Percentiles rank a stretch among this genome's conserved stretches.
phyloP scores from a whole-genome alignment of 345 rosid genomes.

The Viola odorata region DNA sequence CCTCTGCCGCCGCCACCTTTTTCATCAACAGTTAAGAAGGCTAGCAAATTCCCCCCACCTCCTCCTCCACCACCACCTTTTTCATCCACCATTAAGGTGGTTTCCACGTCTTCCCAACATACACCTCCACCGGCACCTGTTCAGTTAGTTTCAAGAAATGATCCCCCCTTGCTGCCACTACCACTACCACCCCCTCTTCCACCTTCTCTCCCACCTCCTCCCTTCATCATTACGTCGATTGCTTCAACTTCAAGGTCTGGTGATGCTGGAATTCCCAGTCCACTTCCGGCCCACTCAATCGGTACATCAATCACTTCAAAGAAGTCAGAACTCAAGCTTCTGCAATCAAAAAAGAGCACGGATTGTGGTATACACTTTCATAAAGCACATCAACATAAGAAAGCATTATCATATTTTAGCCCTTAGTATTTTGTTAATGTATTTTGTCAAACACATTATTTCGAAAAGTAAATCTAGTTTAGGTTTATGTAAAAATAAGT shows the following conservation, averaged over 20 bases:
- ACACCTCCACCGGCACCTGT: conserved; percentile 17
- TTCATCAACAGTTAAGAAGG: conserved; percentile 18
- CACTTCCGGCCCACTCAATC: no score
- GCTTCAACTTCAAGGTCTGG: conserved; percentile 1
- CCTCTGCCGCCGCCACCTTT: conserved; percentile 25
- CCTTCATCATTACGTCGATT: neutral
- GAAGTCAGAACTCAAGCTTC: no score
- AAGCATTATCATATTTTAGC: no score
- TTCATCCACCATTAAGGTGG: no score
- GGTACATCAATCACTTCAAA: no score
- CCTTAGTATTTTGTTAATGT: no score
- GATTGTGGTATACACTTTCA: no score
- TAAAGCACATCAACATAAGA: no score
- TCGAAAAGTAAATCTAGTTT: no score
- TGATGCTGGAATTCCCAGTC: neutral
- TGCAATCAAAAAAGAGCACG: no score
- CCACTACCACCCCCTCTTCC: conserved; percentile 38
- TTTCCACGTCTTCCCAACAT: neutral
- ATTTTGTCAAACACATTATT: no score
- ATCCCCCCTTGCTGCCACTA: conserved; percentile 23
- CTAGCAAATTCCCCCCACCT: conserved; percentile 10
- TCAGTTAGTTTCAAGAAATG: conserved; percentile 23
- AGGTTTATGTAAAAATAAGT: no score
- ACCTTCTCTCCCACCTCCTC: conserved; percentile 8
- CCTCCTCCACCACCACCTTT: neutral